Evolutionary conservation across 495 filamentous ascomycete species (phyloP).

Genomic region (Acidiella bohemica): DNA sequence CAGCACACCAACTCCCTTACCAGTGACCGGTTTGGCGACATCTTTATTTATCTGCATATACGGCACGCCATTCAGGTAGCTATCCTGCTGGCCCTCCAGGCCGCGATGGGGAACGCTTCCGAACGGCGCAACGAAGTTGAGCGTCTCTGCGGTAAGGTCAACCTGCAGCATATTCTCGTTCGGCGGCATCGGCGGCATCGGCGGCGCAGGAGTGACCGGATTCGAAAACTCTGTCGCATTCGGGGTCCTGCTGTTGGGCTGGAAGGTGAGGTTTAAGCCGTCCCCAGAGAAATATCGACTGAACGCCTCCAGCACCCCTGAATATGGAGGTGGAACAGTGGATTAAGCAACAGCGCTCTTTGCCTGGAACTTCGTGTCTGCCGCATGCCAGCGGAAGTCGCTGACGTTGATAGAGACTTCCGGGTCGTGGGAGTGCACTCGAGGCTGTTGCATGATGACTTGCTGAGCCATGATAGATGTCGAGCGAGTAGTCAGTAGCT

Average conservation of each 20-base stretch:
- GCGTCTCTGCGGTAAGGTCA: constrained; percentile 15
- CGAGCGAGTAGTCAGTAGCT: not conserved
- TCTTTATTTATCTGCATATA: constrained; percentile 16
- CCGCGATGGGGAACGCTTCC: constrained; percentile 18
- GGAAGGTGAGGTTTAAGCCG: constrained; percentile 18
- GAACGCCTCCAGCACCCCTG: constrained; percentile 6
- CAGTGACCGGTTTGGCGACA: constrained; percentile 12
- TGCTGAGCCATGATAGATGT: constrained; percentile 1
- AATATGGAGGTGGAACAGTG: not conserved
- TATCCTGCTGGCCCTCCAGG: constrained; percentile 7
- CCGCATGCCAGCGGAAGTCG: not conserved
- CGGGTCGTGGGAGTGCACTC: not conserved
- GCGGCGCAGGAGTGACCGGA: constrained; percentile 3
- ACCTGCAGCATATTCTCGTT: constrained; percentile 15
- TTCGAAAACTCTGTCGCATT: constrained; percentile 3
- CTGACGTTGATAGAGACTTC: not conserved
- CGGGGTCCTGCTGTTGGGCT: constrained; percentile 10
- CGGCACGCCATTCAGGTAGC: constrained; percentile 15
- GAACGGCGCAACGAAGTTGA: constrained; percentile 8
- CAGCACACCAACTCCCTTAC: constrained; percentile 5
- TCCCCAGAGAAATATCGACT: constrained; percentile 8
- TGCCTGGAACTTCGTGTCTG: not conserved
- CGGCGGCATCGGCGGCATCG: not conserved
- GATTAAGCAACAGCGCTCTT: not conserved
- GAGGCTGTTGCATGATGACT: not conserved